A percentile compares a stretch with the other conserved stretches of the same genome.
phyloP scores from a whole-genome alignment of 768 basidiomycete genomes.

The Mycena rosella region DNA sequence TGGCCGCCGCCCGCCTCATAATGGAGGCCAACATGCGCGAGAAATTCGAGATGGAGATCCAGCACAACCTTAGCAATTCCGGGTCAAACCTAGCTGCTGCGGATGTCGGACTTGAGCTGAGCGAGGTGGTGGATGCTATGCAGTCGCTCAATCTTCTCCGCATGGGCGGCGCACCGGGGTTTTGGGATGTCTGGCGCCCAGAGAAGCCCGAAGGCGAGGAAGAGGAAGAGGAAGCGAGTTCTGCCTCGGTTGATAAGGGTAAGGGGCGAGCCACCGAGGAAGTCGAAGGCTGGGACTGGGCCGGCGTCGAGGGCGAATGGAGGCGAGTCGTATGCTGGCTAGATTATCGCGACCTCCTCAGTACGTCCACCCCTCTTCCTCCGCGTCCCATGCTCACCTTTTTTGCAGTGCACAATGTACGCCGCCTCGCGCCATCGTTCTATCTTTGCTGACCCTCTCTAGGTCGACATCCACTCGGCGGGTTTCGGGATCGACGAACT shows the following conservation, averaged over 20 bases:
- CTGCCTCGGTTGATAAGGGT: conserved; percentile 29
- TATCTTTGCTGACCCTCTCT: background rate
- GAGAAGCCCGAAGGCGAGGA: conserved; percentile 14
- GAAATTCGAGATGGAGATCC: conserved; percentile 37
- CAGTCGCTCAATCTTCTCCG: conserved; percentile 51
- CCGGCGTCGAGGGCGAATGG: conserved; percentile 67
- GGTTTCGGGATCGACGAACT: conserved; percentile 41
- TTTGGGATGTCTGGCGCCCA: conserved; percentile 49
- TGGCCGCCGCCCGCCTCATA: conserved; percentile 63
- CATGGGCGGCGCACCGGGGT: conserved; percentile 57
- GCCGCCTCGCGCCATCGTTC: background rate
- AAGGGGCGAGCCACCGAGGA: conserved; percentile 40
- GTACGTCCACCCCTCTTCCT: conserved; percentile 49
- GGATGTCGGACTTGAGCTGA: conserved; percentile 28
- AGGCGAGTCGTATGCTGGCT: conserved; percentile 70
- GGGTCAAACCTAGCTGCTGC: conserved; percentile 18
- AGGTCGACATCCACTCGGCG: conserved; percentile 22
- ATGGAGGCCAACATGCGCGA: conserved; percentile 66
- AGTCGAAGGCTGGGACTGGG: conserved; percentile 69
- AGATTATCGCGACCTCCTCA: conserved; percentile 66
- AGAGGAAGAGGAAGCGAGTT: conserved; percentile 18
- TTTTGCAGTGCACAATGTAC: conserved; percentile 55
- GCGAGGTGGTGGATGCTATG: conserved; percentile 43
- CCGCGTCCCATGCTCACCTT: background rate
- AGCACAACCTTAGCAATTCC: background rate